These are phyloP conservation scores for Brasilioporus rufonigricans DNA, from an alignment of 768 basidiomycete genomes.

Conservation along the genomic window DNA sequence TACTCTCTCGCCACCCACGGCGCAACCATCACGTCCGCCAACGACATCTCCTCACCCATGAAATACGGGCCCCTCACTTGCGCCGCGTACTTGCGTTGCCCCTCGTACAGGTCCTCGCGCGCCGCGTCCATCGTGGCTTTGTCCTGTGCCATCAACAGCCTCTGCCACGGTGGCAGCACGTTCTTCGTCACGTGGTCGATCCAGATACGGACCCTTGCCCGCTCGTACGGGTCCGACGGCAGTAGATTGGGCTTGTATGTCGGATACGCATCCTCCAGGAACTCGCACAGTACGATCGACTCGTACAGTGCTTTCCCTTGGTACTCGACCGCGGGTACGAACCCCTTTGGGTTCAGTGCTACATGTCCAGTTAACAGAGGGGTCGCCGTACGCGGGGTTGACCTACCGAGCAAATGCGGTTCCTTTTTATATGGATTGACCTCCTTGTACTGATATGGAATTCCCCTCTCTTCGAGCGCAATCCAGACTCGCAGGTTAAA, in stretches of 20 bases:
- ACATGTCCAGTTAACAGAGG: neutral
- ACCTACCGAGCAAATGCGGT: too few relatives aligned
- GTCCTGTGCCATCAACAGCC: slow-evolving; percentile 41
- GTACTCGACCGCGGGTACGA: slow-evolving; percentile 60
- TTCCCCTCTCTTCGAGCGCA: slow-evolving; percentile 59
- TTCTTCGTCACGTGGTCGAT: slow-evolving; percentile 38
- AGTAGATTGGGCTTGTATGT: slow-evolving; percentile 39
- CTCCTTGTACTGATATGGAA: slow-evolving; percentile 67
- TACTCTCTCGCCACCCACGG: slow-evolving; percentile 55
- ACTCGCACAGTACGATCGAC: slow-evolving; percentile 61
- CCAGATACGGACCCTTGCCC: slow-evolving; percentile 54
- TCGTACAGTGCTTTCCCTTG: slow-evolving; percentile 57
- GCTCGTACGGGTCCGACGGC: slow-evolving; percentile 41
- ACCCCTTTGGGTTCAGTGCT: slow-evolving; percentile 65
- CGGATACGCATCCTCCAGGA: slow-evolving; percentile 59
- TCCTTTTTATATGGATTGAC: slow-evolving; percentile 73
- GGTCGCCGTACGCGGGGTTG: neutral
- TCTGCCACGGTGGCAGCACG: slow-evolving; percentile 43
- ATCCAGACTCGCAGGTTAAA: slow-evolving; percentile 66
- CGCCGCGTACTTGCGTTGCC: slow-evolving; percentile 35
- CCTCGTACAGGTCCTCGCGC: slow-evolving; percentile 38
- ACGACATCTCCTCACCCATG: slow-evolving; percentile 49
- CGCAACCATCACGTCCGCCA: slow-evolving; percentile 53
- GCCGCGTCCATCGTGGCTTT: slow-evolving; percentile 35
- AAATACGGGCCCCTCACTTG: slow-evolving; percentile 53